Evolutionary conservation across 2,329 filamentous ascomycete genomes (phyloP), one percentile per base, ranked within the genome.

Genomic region (Capronia epimyces): DNA sequence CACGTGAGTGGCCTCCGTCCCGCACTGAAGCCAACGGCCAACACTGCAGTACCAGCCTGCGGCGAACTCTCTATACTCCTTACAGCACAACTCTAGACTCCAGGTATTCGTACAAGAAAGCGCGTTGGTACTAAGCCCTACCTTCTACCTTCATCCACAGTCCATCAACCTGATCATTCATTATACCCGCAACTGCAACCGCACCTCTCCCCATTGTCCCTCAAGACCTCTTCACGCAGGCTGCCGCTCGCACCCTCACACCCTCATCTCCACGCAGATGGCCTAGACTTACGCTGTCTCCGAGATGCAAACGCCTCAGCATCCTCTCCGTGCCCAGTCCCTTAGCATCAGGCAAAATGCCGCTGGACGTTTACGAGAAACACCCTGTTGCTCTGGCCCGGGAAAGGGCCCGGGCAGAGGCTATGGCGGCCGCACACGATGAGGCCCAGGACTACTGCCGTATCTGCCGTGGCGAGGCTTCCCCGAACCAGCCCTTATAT

Each of bases 391-490:
- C 37, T 31, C 44, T 47, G 15, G 34, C 25, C 25, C 46, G 46
- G 2, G 42, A 50, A 18, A 39, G n/a, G 25, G 13, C 40, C 21
- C 32, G 7, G 43, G 31, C 37, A 50, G 29, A 37, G 42, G 36
- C 55, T n/a, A 50, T 50, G 31, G 55, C 16, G 21, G n/a, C 52
- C 20, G 25, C 37, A 15, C 18, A 49, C 34, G 56, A 60, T 41
- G 58, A 60, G 36, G 71, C 77, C 49, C 83, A 86, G 48, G 87
- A 95, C 65, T 94, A 89, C n/a, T 98, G 93, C 74, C 84, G 93
- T 55, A 98, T 98, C 75, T 98, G 93, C 71, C 82, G 94, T 61
- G 89, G 88, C 46, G 94, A 98, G 69, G 89, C 81, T 49, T 87
- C 86, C 1, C 69, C 77, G 3, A 80, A 87, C 3, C 93, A 97